Base-by-base conservation (phyloP, 2,329 filamentous ascomycete species). In the Claviceps spartinae region DNA sequence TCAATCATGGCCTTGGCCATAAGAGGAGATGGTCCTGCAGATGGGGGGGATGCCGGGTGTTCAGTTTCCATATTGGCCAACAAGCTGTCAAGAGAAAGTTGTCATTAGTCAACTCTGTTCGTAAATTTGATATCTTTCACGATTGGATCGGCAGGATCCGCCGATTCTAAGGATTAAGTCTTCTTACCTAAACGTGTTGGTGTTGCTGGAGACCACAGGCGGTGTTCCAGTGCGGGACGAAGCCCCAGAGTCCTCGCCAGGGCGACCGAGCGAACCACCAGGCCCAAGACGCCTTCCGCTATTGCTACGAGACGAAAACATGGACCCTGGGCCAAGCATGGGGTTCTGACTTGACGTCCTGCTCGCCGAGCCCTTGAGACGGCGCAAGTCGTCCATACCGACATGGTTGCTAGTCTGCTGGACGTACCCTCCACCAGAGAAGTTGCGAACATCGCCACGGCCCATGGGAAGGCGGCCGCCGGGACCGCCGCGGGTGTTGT, bases 131-230 rank as follows among this genome's bases (percentile, higher is more conserved):
- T 1, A 11, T 34, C 3, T 34, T 34, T 24, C 30, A 34, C 11
- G 9, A 9, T 30, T 30, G 26, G 26, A 30, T 30, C 26, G 26
- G 8, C 26, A 3, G 26, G 26, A 30, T 30, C 26, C 26, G 26
- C 26, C 26, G 2, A 34, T 34, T 4, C 8, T 34, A 3, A 47
- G 44, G 24, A n/a, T 6, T 5, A 47, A n/a, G n/a, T 18, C 5
- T 30, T 18, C 85, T 77, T 81, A 96, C 90, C 88, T 91, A 74
- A 95, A 98, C 60, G 90, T 85, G 75, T 98, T 98, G 60, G 83
- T 81, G 63, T 86, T 86, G 54, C 50, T 79, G 77, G 53, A 61
- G 66, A 55, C 74, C 70, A 51, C 72, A 69, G 20, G 78, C 52
- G 90, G 90, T 48, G 91, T 97, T 61, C 86, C 88, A 52, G 88